Percentiles rank a stretch among this genome's conserved stretches.
Evolutionary conservation across 2,329 filamentous ascomycete genomes (phyloP).

Genomic region (Ilyonectria destructans): DNA sequence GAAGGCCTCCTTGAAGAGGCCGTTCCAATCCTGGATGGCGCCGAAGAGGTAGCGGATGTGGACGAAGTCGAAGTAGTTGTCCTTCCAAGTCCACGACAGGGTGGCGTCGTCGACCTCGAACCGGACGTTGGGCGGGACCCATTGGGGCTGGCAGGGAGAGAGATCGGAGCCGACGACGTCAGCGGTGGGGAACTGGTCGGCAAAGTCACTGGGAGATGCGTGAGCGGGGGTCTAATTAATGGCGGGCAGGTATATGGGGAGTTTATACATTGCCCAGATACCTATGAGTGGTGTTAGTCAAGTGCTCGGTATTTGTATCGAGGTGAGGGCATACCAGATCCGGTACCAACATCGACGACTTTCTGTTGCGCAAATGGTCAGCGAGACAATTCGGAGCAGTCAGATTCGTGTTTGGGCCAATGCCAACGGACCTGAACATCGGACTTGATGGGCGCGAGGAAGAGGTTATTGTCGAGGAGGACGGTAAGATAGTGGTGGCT

Average conservation of each 20-base stretch:
- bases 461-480: slow-evolving; percentile 42
- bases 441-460: slow-evolving; percentile 39
- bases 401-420: not conserved
- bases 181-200: slow-evolving; percentile 35
- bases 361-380: slow-evolving; percentile 26
- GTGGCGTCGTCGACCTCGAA: slow-evolving; percentile 44
- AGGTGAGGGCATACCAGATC: slow-evolving; percentile 34
- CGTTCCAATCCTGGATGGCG: slow-evolving; percentile 38
- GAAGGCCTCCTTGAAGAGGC: slow-evolving; percentile 37
- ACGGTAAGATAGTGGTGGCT: slow-evolving; percentile 40
- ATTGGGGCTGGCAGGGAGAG: slow-evolving; percentile 40
- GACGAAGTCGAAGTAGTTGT: slow-evolving; percentile 36
- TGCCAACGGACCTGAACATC: slow-evolving; percentile 28
- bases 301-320: not conserved
- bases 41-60: slow-evolving; percentile 44
- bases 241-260: not conserved
- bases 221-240: not conserved
- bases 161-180: slow-evolving; percentile 41
- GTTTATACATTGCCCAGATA: slow-evolving; percentile 34
- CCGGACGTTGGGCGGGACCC: slow-evolving; percentile 43
- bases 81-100: slow-evolving; percentile 37
- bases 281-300: slow-evolving; percentile 9
- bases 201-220: slow-evolving; percentile 37
- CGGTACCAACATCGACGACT: slow-evolving; percentile 47
- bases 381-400: not conserved